Evolutionary conservation across 495 filamentous ascomycete genomes (phyloP).

Genomic region (Cercophora sp.): DNA sequence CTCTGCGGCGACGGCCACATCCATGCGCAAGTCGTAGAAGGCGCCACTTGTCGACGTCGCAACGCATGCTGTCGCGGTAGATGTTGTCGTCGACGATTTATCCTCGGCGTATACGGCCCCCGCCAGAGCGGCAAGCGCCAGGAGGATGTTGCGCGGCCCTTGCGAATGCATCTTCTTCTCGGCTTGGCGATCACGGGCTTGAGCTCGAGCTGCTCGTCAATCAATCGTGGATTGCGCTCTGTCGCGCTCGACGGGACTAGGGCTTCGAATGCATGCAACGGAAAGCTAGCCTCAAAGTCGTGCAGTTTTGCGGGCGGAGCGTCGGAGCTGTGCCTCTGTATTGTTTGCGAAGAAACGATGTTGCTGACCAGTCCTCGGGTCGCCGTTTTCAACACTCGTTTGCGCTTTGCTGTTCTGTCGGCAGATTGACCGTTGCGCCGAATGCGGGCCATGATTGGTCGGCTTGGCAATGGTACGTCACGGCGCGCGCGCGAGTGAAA

Average conservation of each 20-base stretch:
- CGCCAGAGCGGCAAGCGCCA: constrained; percentile 20
- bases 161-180: constrained; percentile 25
- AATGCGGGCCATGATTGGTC: constrained; percentile 7
- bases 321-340: too few species aligned
- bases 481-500: too few species aligned
- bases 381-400: neutral
- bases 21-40: constrained; percentile 85
- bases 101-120: constrained; percentile 12
- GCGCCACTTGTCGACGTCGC: constrained; percentile 69
- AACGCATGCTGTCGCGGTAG: constrained; percentile 64
- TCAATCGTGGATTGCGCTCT: constrained; percentile 12
- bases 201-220: too few species aligned
- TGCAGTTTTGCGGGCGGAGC: neutral
- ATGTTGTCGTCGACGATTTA: constrained; percentile 21
- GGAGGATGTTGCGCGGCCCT: constrained; percentile 10
- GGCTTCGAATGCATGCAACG: neutral
- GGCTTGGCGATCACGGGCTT: too few species aligned
- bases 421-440: constrained; percentile 1
- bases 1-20: constrained; percentile 56
- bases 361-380: neutral
- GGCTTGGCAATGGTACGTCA: neutral
- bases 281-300: too few species aligned
- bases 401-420: neutral
- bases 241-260: constrained; percentile 10
- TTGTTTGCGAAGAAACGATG: too few species aligned